phyloP scores from a whole-genome alignment of 106 monocot genomes.

The Chionographis japonica region DNA sequence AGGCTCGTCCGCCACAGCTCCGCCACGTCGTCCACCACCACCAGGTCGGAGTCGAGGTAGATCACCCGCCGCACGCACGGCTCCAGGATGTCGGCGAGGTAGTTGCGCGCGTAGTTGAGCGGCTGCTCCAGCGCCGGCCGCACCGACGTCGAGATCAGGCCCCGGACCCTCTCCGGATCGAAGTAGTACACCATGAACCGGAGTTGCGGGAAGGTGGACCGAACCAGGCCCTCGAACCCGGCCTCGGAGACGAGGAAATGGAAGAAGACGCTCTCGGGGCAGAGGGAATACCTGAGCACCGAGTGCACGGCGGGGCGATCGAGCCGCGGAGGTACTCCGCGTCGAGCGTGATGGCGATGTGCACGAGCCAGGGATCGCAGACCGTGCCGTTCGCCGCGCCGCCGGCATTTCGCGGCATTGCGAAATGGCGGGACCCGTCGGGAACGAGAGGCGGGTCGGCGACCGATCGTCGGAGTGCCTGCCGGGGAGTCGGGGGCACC shows the following conservation, averaged over 20 bases:
- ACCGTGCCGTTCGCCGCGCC: constrained; percentile 18
- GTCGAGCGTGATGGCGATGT: constrained; percentile 94
- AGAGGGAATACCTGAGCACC: constrained; percentile 64
- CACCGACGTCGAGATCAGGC: constrained; percentile 84
- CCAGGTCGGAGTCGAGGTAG: constrained; percentile 97
- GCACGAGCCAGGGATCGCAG: constrained; percentile 75
- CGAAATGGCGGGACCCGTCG: constrained; percentile 44
- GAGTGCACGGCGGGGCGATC: constrained; percentile 96
- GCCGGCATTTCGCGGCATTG: constrained; percentile 70
- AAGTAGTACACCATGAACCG: constrained; percentile 82
- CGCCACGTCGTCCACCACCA: constrained; percentile 84
- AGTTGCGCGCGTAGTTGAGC: constrained; percentile 97
- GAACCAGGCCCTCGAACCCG: constrained; percentile 54
- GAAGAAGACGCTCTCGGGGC: constrained; percentile 95
- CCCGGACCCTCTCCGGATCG: constrained; percentile 68
- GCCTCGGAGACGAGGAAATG: constrained; percentile 77
- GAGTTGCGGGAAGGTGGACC: constrained; percentile 71
- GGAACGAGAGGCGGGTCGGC: constrained; percentile 7
- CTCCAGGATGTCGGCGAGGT: constrained; percentile 87
- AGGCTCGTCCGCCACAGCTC: constrained; percentile 88
- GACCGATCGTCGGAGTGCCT: constrained; percentile 31
- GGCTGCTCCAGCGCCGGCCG: constrained; percentile 95
- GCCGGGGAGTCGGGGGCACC: constrained; percentile 12
- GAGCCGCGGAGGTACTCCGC: constrained; percentile 84
- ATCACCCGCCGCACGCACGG: constrained; percentile 86